A percentile compares a stretch with the other conserved stretches of the same genome.
Evolutionary conservation across 345 rosid species (phyloP).

Genomic region (Turritis glabra): DNA sequence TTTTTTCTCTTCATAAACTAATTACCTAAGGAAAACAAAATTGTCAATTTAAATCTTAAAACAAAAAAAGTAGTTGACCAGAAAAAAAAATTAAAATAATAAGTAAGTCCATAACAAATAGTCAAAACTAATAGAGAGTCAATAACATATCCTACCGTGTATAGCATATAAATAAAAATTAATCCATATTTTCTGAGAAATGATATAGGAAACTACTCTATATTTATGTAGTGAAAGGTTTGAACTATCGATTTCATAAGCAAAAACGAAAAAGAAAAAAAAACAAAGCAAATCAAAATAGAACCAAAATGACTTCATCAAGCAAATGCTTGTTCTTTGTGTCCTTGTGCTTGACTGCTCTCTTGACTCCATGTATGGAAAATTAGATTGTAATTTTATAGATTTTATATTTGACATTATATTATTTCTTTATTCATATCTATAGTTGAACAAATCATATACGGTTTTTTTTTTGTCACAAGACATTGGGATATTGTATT

Average conservation of each 20-base stretch:
- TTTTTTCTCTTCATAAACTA: background rate
- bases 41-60: background rate
- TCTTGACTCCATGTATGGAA: slow-evolving; percentile 19
- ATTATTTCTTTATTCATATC: background rate
- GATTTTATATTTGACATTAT: background rate
- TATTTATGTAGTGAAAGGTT: background rate
- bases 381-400: background rate
- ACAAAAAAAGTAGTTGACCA: background rate
- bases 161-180: background rate
- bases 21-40: background rate
- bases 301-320: slow-evolving; percentile 8
- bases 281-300: background rate
- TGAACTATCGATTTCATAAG: background rate
- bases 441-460: background rate
- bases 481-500: background rate
- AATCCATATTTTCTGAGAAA: background rate
- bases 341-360: slow-evolving; percentile 14
- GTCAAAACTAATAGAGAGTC: background rate
- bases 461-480: background rate
- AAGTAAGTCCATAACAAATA: background rate
- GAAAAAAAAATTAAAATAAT: background rate
- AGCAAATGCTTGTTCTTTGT: background rate
- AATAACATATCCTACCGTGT: background rate
- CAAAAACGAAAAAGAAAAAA: background rate
- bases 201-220: background rate